Evolutionary conservation across 73 alveolate species (phyloP).

Genomic region (Paramecium sexaurelia): DNA sequence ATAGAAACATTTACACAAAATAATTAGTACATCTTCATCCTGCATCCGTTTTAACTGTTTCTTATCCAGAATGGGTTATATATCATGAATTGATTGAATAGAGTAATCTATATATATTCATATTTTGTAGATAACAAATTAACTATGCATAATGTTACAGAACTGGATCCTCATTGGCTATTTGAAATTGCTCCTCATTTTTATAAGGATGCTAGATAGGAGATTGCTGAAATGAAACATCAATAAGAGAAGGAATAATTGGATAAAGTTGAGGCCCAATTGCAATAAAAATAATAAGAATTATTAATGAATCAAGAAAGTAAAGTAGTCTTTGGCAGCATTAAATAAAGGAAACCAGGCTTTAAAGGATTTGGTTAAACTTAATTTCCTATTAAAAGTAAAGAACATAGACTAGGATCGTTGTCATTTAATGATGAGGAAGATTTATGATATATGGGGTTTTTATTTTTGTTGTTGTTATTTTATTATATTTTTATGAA

Average conservation of each 20-base stretch:
- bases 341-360: neutral
- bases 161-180: constrained; percentile 93
- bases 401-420: constrained; percentile 13
- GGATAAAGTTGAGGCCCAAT: neutral
- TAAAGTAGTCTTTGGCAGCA: constrained; percentile 41
- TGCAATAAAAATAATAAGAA: neutral
- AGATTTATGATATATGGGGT: neutral
- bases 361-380: constrained; percentile 31
- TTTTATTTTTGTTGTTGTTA: neutral
- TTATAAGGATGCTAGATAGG: constrained; percentile 76
- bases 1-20: constrained; percentile 85
- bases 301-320: neutral
- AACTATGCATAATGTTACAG: constrained; percentile 84
- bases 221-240: constrained; percentile 72
- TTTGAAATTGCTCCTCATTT: constrained; percentile 94
- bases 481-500: neutral
- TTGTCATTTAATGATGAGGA: constrained; percentile 58
- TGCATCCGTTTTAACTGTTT: constrained; percentile 84
- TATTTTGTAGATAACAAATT: neutral
- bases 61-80: constrained; percentile 93
- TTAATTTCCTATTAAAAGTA: neutral
- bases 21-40: constrained; percentile 92
- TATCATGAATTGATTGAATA: constrained; percentile 89
- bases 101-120: constrained; percentile 66
- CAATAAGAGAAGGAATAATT: constrained; percentile 58